These are phyloP conservation scores for Aspergillus sclerotioniger DNA, from an alignment of 495 filamentous ascomycete species.

Conservation along the genomic window DNA sequence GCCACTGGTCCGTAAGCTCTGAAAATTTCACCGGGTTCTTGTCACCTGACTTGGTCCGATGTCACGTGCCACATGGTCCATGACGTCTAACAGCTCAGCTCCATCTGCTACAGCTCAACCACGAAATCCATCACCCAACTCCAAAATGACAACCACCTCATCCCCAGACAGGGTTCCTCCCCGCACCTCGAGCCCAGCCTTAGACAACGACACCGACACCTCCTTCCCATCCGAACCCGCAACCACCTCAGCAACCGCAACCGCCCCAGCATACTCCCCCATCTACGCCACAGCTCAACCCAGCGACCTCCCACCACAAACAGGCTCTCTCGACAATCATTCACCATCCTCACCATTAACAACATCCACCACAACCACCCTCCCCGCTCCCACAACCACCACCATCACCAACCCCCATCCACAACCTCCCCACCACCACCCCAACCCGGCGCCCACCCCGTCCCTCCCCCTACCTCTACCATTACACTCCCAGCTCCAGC, in stretches of 20 bases:
- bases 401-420: slow-evolving; percentile 26
- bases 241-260: slow-evolving; percentile 31
- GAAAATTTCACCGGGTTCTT: not conserved
- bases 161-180: not conserved
- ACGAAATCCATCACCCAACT: not conserved
- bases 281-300: slow-evolving; percentile 50
- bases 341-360: slow-evolving; percentile 22
- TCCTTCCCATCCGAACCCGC: slow-evolving; percentile 36
- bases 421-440: slow-evolving; percentile 55
- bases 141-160: not conserved
- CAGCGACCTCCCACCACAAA: slow-evolving; percentile 24
- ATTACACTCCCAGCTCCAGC: slow-evolving; percentile 18
- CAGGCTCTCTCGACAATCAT: not conserved
- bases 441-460: slow-evolving; percentile 57
- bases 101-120: not conserved
- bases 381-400: not conserved
- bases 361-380: slow-evolving; percentile 22
- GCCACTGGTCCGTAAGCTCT: not conserved
- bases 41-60: not conserved
- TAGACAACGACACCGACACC: slow-evolving; percentile 19
- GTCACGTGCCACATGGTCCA: slow-evolving; percentile 7
- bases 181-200: not conserved
- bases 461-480: slow-evolving; percentile 24
- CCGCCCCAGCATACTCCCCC: slow-evolving; percentile 38
- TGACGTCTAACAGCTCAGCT: slow-evolving; percentile 39